Conservation (phyloP, 208 protist genomes). For the Tritrichomonas foetus region DNA sequence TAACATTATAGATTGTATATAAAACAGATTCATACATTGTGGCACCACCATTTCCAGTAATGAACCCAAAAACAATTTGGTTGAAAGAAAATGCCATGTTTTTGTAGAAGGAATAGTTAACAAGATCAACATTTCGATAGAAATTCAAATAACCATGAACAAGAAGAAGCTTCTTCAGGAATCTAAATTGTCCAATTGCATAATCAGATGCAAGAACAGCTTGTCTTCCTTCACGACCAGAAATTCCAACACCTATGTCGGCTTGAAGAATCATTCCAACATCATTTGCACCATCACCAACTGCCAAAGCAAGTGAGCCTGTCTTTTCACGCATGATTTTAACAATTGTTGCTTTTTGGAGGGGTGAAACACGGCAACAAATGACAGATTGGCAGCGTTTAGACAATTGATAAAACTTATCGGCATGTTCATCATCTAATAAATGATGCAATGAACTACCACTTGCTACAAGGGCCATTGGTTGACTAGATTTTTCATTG, state of each 20-base stretch:
- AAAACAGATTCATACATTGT: slow-evolving; percentile 45
- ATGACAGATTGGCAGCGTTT: slow-evolving; percentile 45
- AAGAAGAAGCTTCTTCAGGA: slow-evolving; percentile 77
- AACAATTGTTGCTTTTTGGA: slow-evolving; percentile 49
- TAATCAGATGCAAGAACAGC: slow-evolving; percentile 71
- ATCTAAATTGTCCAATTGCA: slow-evolving; percentile 77
- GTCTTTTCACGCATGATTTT: not conserved
- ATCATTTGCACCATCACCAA: slow-evolving; percentile 61
- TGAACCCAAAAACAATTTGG: slow-evolving; percentile 48
- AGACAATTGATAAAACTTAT: slow-evolving; percentile 43
- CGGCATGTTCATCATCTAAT: not conserved
- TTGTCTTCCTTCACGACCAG: slow-evolving; percentile 56
- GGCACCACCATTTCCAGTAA: slow-evolving; percentile 46
- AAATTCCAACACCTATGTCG: slow-evolving; percentile 43
- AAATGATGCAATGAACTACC: not conserved
- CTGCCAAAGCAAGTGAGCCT: slow-evolving; percentile 47
- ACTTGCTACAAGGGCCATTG: not conserved
- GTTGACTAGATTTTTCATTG: not conserved
- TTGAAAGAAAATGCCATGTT: slow-evolving; percentile 49
- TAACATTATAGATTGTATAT: slow-evolving; percentile 46
- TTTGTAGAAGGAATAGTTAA: slow-evolving; percentile 95
- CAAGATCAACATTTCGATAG: slow-evolving; percentile 73
- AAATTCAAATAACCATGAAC: slow-evolving; percentile 83
- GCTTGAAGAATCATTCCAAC: slow-evolving; percentile 57
- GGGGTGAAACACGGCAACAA: slow-evolving; percentile 44